A percentile compares a stretch with the other conserved stretches of the same genome.
Conservation (phyloP, 768 basidiomycete genomes). For the Pleurotus ostreatus region DNA sequence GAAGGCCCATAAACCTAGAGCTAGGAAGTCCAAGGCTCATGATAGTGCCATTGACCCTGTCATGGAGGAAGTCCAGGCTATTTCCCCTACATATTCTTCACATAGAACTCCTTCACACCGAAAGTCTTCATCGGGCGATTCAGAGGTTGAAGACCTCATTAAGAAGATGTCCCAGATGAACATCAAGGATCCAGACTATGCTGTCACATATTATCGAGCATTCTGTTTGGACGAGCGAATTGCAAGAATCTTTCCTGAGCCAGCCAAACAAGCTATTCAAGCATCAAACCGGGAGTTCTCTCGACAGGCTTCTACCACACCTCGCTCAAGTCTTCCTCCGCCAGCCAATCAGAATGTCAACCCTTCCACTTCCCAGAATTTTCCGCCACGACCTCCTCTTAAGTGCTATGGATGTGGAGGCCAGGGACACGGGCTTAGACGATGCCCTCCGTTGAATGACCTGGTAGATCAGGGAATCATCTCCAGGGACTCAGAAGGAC, state of each 20-base stretch:
- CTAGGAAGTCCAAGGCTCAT: not conserved
- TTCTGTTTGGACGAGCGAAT: not conserved
- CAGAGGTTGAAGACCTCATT: constrained; percentile 6
- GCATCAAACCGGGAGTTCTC: not conserved
- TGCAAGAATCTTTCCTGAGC: not conserved
- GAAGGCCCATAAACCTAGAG: not conserved
- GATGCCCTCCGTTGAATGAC: not conserved
- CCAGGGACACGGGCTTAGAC: not conserved
- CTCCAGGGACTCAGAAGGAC: not conserved
- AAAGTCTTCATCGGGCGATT: not conserved
- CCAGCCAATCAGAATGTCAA: not conserved
- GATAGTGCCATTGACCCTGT: not conserved
- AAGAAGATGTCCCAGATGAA: constrained; percentile 4
- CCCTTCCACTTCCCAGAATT: not conserved
- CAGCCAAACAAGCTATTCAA: not conserved
- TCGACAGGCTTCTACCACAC: not conserved
- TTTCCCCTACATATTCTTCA: too few species aligned
- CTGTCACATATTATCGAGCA: constrained; percentile 3
- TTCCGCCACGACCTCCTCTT: not conserved
- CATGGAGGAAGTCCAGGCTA: constrained; percentile 2
- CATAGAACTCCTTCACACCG: too few species aligned
- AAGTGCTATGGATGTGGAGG: constrained; percentile 5
- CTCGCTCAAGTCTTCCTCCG: not conserved
- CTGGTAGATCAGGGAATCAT: not conserved
- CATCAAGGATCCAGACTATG: constrained; percentile 4